These are phyloP conservation scores for Fusarium solani-melongenae DNA, from an alignment of 2,329 filamentous ascomycete species.

Conservation along the genomic window DNA sequence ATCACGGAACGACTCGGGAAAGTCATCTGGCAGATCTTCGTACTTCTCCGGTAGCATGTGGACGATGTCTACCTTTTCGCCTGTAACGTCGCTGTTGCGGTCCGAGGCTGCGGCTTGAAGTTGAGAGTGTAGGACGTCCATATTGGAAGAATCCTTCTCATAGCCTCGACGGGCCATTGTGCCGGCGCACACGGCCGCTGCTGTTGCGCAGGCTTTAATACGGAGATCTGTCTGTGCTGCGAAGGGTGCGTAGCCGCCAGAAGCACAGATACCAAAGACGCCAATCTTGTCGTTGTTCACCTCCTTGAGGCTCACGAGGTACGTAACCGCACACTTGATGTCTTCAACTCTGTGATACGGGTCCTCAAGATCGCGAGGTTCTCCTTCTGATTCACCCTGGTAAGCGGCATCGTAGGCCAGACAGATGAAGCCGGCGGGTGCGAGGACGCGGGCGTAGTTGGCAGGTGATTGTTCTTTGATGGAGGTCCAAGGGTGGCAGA, in stretches of 20 bases:
- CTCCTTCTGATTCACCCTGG: conserved; percentile 2
- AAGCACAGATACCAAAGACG: background rate
- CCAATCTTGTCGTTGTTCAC: background rate
- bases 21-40: background rate
- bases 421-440: conserved; percentile 3
- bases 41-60: background rate
- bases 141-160: background rate
- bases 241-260: background rate
- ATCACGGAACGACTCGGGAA: background rate
- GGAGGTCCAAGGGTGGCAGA: conserved; percentile 11
- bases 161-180: background rate
- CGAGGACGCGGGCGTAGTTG: conserved; percentile 6
- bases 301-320: background rate
- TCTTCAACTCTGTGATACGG: background rate
- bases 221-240: background rate
- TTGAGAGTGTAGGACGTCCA: background rate
- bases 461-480: conserved; percentile 10
- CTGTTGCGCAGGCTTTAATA: background rate
- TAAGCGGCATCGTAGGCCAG: conserved; percentile 6
- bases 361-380: background rate
- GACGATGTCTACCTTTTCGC: background rate
- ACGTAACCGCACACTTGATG: background rate
- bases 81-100: background rate
- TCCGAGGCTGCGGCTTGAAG: background rate
- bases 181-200: background rate